phyloP scores from a whole-genome alignment of 1,284 basidiomycete genomes.

The Pterulicium gracile region DNA sequence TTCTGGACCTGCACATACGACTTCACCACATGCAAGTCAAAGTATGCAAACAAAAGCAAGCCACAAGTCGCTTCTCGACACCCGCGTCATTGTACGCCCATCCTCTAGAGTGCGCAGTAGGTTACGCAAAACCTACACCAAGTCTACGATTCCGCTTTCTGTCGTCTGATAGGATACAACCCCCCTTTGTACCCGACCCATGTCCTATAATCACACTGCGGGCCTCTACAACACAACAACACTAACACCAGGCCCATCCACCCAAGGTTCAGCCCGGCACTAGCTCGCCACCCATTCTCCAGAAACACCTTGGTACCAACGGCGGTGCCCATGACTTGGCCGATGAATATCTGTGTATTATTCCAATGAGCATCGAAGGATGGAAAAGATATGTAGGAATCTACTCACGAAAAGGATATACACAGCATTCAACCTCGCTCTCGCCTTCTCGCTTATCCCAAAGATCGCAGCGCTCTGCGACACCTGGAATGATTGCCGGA shows the following conservation, averaged over 20 bases:
- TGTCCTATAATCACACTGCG: slow-evolving; percentile 36
- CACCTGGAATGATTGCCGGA: slow-evolving; percentile 33
- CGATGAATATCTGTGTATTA: slow-evolving; percentile 15
- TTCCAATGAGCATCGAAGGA: slow-evolving; percentile 2
- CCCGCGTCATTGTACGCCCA: too few species aligned
- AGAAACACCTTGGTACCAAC: slow-evolving; percentile 53
- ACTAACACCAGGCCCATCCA: slow-evolving; percentile 34
- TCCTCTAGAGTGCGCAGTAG: too few species aligned
- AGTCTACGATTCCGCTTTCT: slow-evolving; percentile 15
- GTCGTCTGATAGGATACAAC: slow-evolving; percentile 16
- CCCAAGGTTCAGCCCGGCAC: slow-evolving; percentile 38
- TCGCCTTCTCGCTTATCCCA: slow-evolving; percentile 19
- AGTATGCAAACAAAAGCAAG: too few species aligned
- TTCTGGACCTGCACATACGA: too few species aligned
- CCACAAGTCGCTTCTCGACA: too few species aligned
- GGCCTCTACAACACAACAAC: slow-evolving; percentile 38
- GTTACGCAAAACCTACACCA: too few species aligned
- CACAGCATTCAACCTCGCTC: slow-evolving; percentile 32
- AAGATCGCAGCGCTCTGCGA: slow-evolving; percentile 25
- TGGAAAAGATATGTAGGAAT: not conserved
- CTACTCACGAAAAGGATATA: slow-evolving; percentile 24
- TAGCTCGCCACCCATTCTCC: slow-evolving; percentile 47
- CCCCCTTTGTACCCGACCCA: slow-evolving; percentile 54
- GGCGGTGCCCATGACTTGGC: slow-evolving; percentile 48
- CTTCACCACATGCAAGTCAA: too few species aligned